Percentiles rank a stretch among this genome's conserved stretches.
phyloP scores from a whole-genome alignment of 176 grass and related monocot genomes.

The Carex littledalei region DNA sequence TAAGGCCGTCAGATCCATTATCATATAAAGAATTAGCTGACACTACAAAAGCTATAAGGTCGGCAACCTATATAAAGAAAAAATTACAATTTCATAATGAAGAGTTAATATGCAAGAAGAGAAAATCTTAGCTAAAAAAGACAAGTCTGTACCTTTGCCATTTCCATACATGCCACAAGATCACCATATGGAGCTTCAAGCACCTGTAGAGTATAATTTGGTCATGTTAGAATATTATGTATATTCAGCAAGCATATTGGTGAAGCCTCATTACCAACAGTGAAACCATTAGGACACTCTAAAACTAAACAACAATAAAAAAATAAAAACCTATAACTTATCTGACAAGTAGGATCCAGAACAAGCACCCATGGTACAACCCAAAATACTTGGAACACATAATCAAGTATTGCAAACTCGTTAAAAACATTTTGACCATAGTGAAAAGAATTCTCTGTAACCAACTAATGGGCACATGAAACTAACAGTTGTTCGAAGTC shows the following conservation, averaged over 20 bases:
- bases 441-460: constrained; percentile 6
- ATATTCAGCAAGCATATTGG: background rate
- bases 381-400: background rate
- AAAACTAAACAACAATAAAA: constrained; percentile 20
- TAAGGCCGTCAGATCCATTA: constrained; percentile 33
- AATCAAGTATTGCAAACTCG: background rate
- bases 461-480: background rate
- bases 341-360: constrained; percentile 2
- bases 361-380: background rate
- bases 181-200: constrained; percentile 94
- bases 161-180: constrained; percentile 82
- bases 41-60: constrained; percentile 76
- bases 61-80: constrained; percentile 65
- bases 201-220: constrained; percentile 46
- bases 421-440: constrained; percentile 3
- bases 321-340: background rate
- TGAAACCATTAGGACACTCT: background rate
- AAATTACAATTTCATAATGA: constrained; percentile 32
- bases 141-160: constrained; percentile 57
- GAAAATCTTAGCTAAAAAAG: constrained; percentile 13
- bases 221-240: background rate
- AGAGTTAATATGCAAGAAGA: constrained; percentile 23
- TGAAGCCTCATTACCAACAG: background rate
- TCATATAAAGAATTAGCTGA: constrained; percentile 75
- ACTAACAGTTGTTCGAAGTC: constrained; percentile 77